These are phyloP conservation scores for Colletotrichum graminicola DNA, from an alignment of 2,329 filamentous ascomycete genomes.

Conservation along the genomic window DNA sequence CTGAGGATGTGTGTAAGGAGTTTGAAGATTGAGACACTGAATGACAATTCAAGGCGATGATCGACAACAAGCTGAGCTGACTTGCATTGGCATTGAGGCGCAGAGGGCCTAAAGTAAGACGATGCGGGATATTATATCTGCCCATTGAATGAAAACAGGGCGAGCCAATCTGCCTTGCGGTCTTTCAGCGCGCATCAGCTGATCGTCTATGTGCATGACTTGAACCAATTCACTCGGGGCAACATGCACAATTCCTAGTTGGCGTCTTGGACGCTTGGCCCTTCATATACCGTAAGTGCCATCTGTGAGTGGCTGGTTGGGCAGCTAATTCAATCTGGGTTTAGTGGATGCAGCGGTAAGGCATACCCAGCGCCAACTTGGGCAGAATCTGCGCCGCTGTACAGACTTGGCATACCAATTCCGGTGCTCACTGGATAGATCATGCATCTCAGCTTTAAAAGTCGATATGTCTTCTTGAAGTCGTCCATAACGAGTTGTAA, in stretches of 20 bases:
- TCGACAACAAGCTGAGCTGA: not conserved
- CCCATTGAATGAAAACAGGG: not conserved
- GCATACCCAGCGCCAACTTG: not conserved
- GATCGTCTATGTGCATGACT: not conserved
- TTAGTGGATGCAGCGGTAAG: not conserved
- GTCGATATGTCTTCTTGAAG: no score
- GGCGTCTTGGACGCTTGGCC: conserved; percentile 16
- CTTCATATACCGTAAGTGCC: not conserved
- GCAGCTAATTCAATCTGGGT: conserved; percentile 20
- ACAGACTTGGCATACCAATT: conserved; percentile 13
- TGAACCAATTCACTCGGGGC: not conserved
- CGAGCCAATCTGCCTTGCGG: conserved; percentile 29
- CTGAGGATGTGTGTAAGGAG: not conserved
- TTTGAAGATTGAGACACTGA: not conserved
- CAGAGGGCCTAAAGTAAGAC: not conserved
- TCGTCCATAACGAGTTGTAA: not conserved
- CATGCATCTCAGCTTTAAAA: not conserved
- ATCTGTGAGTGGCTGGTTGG: not conserved
- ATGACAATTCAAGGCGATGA: not conserved
- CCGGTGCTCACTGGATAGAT: not conserved
- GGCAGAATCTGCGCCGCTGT: conserved; percentile 24
- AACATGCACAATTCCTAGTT: not conserved
- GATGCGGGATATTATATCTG: not conserved
- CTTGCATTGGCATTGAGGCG: conserved; percentile 15
- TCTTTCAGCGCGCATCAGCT: not conserved